Evolutionary conservation across 768 basidiomycete species (phyloP).

Genomic region (Termitomyces sp.): DNA sequence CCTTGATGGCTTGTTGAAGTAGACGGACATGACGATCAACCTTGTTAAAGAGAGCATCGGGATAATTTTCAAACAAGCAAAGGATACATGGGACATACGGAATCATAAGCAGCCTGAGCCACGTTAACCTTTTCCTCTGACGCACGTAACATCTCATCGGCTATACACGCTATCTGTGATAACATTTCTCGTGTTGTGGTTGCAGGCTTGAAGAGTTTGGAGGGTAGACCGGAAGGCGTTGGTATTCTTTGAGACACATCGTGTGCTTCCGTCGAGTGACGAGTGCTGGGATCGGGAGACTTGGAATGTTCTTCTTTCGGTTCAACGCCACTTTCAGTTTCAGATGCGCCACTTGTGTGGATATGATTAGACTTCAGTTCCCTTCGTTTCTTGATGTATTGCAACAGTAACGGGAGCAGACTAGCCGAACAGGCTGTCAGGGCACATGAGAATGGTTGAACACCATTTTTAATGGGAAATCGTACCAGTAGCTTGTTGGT

Average conservation of each 20-base stretch:
- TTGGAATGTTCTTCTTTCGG: background rate
- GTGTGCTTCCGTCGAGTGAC: background rate
- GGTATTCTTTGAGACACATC: background rate
- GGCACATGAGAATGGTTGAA: background rate
- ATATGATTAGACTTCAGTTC: background rate
- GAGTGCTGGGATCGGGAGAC: background rate
- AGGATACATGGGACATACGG: slow-evolving; percentile 38
- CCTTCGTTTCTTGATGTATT: slow-evolving; percentile 37
- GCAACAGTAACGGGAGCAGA: slow-evolving; percentile 40
- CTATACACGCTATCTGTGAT: slow-evolving; percentile 51
- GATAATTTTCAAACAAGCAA: slow-evolving; percentile 1
- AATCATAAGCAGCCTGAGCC: slow-evolving; percentile 65
- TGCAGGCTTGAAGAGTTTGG: slow-evolving; percentile 22
- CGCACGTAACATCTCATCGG: slow-evolving; percentile 57
- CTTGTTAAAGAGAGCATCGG: slow-evolving; percentile 31
- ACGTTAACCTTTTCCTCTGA: slow-evolving; percentile 79
- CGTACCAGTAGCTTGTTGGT: slow-evolving; percentile 59
- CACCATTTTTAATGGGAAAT: slow-evolving; percentile 8
- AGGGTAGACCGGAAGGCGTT: slow-evolving; percentile 17
- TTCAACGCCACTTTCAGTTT: background rate
- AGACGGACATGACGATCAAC: slow-evolving; percentile 77
- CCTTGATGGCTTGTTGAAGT: slow-evolving; percentile 62
- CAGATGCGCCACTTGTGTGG: background rate
- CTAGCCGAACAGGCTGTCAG: slow-evolving; percentile 34
- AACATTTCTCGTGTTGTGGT: slow-evolving; percentile 48